Evolutionary conservation across 2,329 filamentous ascomycete genomes (phyloP).

Genomic region (Phialophora expanda): DNA sequence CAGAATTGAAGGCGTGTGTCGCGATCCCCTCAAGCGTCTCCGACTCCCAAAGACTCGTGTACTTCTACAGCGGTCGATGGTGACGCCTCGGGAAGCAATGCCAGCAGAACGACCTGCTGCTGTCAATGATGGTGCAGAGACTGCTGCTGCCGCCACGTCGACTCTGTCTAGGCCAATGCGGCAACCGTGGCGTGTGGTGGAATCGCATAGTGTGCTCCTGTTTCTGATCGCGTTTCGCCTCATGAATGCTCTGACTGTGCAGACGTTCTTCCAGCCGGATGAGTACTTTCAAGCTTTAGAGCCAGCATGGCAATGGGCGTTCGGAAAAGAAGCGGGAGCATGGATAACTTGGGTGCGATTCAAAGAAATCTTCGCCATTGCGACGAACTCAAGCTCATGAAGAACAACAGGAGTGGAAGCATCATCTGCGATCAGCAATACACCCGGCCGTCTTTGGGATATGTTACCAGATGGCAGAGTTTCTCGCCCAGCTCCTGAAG

Average conservation of each 20-base stretch:
- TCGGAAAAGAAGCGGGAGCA: constrained; percentile 71
- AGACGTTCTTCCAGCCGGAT: constrained; percentile 97
- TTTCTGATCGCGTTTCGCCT: constrained; percentile 71
- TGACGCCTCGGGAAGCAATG: constrained; percentile 15
- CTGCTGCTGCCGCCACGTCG: neutral
- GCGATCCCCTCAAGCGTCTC: neutral
- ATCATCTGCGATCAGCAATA: constrained; percentile 84
- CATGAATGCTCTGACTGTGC: constrained; percentile 75
- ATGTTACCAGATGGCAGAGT: constrained; percentile 69
- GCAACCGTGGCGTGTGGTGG: constrained; percentile 8
- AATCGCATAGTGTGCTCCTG: constrained; percentile 44
- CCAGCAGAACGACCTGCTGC: constrained; percentile 2
- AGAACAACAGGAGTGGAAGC: constrained; percentile 79
- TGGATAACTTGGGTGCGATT: constrained; percentile 92
- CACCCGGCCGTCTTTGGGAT: constrained; percentile 86
- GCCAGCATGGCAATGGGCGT: constrained; percentile 88
- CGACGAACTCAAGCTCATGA: constrained; percentile 25
- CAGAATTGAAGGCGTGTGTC: neutral
- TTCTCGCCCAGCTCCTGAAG: constrained; percentile 60
- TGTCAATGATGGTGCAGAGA: neutral
- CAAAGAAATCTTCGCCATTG: constrained; percentile 11
- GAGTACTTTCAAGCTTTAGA: constrained; percentile 97
- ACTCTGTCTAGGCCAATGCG: neutral
- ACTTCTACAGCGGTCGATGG: neutral
- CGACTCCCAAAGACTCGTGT: too few relatives aligned